These are phyloP conservation scores for Datisca glomerata DNA, from an alignment of 306 rosid species.

Conservation along the genomic window DNA sequence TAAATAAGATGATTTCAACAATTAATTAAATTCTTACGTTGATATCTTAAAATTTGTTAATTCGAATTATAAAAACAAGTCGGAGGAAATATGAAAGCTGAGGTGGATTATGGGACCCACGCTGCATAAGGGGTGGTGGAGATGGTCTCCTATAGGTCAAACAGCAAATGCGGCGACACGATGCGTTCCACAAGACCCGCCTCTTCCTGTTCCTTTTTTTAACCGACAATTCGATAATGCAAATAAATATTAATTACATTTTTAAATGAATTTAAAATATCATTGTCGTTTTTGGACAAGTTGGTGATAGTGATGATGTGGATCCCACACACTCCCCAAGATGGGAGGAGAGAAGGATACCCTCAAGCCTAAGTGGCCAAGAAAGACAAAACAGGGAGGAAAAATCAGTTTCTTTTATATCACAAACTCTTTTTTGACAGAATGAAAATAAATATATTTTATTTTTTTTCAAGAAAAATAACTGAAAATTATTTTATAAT, in stretches of 20 bases:
- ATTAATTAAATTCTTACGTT: too few species aligned
- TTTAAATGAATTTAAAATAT: neutral
- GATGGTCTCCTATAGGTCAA: neutral
- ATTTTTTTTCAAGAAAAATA: neutral
- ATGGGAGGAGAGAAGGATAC: too few species aligned
- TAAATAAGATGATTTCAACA: too few species aligned
- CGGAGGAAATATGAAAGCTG: neutral
- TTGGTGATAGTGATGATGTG: neutral
- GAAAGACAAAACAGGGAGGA: neutral
- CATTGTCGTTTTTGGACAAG: too few species aligned
- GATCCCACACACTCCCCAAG: neutral
- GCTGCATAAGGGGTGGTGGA: neutral
- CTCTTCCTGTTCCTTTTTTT: neutral
- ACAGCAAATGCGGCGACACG: neutral
- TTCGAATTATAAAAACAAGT: too few species aligned
- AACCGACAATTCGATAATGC: neutral
- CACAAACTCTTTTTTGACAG: too few species aligned
- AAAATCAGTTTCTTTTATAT: too few species aligned
- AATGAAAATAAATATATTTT: too few species aligned
- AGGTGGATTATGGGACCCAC: neutral
- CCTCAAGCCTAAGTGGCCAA: too few species aligned
- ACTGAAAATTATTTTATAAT: neutral
- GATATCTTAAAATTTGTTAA: too few species aligned
- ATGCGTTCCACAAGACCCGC: neutral
- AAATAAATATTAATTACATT: neutral